Conservation (phyloP, 148 eudicot species). For the Dysphania ambrosioides region DNA sequence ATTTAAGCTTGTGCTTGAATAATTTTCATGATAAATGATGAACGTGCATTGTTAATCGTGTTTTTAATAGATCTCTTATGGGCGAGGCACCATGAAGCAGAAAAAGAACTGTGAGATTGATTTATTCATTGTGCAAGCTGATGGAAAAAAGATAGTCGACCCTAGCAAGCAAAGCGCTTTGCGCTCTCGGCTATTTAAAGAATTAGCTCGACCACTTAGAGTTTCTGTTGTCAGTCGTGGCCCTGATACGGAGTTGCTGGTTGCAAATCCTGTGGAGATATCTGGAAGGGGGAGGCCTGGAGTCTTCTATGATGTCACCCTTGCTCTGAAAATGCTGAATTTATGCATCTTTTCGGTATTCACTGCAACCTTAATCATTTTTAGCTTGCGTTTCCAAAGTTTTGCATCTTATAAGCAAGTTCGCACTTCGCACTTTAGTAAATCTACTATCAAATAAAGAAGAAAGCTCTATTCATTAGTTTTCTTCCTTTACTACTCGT, state of each 20-base stretch:
- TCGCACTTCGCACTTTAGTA: no score
- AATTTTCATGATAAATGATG: neutral
- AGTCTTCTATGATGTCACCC: conserved; percentile 56
- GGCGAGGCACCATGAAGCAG: conserved; percentile 42
- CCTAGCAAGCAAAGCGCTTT: conserved; percentile 46
- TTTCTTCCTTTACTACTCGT: neutral
- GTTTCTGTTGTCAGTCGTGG: conserved; percentile 58
- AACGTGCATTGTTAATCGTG: neutral
- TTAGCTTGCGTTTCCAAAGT: neutral
- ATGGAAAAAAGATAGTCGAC: conserved; percentile 57
- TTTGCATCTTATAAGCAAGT: neutral
- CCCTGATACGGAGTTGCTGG: conserved; percentile 63
- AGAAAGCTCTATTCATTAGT: neutral
- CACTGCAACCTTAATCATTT: neutral
- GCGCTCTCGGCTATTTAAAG: conserved; percentile 45
- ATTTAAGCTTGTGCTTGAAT: neutral
- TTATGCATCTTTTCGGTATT: conserved; percentile 55
- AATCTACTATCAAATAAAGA: no score
- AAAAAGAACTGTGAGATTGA: conserved; percentile 47
- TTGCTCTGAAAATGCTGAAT: conserved; percentile 54
- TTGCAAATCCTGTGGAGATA: conserved; percentile 59
- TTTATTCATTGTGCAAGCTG: conserved; percentile 52
- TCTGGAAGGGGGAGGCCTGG: conserved; percentile 64
- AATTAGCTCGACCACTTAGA: conserved; percentile 44
- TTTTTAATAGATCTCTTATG: conserved; percentile 47